A percentile compares a stretch with the other conserved stretches of the same genome.
These are phyloP conservation scores for Echria macrotheca DNA, from an alignment of 495 filamentous ascomycete genomes.

Conservation along the genomic window DNA sequence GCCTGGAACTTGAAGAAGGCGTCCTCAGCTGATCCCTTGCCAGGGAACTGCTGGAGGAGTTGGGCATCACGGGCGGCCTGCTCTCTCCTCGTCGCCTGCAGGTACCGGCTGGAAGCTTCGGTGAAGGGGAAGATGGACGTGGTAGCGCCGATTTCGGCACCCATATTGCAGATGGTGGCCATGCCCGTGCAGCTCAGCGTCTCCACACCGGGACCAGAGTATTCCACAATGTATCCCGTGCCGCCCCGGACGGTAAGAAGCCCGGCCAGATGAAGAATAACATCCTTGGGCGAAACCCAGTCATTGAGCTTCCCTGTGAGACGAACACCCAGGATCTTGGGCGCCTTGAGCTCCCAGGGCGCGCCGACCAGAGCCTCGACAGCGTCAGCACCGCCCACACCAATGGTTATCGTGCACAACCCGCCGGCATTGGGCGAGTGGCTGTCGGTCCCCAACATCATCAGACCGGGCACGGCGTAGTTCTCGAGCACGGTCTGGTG, in stretches of 20 bases:
- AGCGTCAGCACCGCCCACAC: slow-evolving; percentile 94
- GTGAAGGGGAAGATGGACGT: slow-evolving; percentile 77
- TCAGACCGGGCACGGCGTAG: slow-evolving; percentile 91
- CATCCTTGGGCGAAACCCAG: slow-evolving; percentile 92
- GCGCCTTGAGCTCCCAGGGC: slow-evolving; percentile 96
- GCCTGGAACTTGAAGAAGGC: slow-evolving; percentile 52
- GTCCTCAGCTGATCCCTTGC: slow-evolving; percentile 31
- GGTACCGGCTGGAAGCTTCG: slow-evolving; percentile 56
- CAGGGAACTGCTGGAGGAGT: slow-evolving; percentile 42
- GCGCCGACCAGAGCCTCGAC: slow-evolving; percentile 95
- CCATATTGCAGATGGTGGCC: slow-evolving; percentile 88
- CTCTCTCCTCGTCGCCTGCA: slow-evolving; percentile 74
- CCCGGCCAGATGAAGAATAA: slow-evolving; percentile 86
- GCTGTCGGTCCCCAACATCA: slow-evolving; percentile 99
- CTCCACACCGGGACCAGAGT: slow-evolving; percentile 79
- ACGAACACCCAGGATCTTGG: slow-evolving; percentile 79
- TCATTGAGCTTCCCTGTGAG: slow-evolving; percentile 78
- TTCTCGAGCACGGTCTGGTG: slow-evolving; percentile 98
- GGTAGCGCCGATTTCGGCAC: slow-evolving; percentile 88
- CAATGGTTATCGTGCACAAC: slow-evolving; percentile 89
- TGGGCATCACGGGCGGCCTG: slow-evolving; percentile 61
- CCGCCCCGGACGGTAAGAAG: slow-evolving; percentile 89
- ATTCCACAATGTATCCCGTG: slow-evolving; percentile 92
- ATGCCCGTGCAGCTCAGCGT: slow-evolving; percentile 88
- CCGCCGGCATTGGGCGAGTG: slow-evolving; percentile 97